Evolutionary conservation across 2,329 filamentous ascomycete species (phyloP).

Genomic region (Verticillium tricorpus): DNA sequence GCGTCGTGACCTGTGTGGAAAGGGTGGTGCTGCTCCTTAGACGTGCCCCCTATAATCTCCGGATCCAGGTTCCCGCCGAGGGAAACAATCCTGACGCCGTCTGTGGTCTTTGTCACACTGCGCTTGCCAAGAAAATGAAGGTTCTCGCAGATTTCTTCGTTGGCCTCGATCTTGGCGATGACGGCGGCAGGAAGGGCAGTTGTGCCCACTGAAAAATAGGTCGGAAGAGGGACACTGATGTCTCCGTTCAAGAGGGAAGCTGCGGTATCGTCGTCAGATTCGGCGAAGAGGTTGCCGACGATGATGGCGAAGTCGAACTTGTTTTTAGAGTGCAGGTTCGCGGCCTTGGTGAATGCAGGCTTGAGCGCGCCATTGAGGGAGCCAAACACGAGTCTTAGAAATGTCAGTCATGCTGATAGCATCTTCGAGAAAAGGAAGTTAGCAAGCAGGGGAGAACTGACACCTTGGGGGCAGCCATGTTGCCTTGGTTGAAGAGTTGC

Average conservation of each 20-base stretch:
- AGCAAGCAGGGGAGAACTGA: conserved; percentile 20
- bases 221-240: conserved; percentile 72
- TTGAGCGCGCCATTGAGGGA: conserved; percentile 75
- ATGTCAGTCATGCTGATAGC: not conserved
- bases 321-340: conserved; percentile 79
- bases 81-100: conserved; percentile 82
- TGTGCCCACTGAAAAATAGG: conserved; percentile 83
- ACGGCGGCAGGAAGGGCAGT: conserved; percentile 67
- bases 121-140: conserved; percentile 86
- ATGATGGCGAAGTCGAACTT: conserved; percentile 81
- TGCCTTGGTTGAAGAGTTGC: conserved; percentile 1
- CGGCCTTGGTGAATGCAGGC: conserved; percentile 73
- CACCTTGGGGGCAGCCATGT: conserved; percentile 47
- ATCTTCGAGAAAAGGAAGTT: not conserved
- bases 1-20: conserved; percentile 75
- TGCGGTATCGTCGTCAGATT: conserved; percentile 54
- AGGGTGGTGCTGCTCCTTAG: conserved; percentile 70
- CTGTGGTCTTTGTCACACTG: conserved; percentile 81
- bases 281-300: conserved; percentile 75
- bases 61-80: conserved; percentile 71
- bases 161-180: conserved; percentile 66
- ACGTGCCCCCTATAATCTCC: conserved; percentile 55
- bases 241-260: conserved; percentile 65
- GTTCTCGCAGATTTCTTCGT: conserved; percentile 80
- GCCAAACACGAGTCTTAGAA: conserved; percentile 70